Evolutionary conservation across 2,329 filamentous ascomycete genomes (phyloP).

Genomic region (Hymenoscyphus fructigenus): DNA sequence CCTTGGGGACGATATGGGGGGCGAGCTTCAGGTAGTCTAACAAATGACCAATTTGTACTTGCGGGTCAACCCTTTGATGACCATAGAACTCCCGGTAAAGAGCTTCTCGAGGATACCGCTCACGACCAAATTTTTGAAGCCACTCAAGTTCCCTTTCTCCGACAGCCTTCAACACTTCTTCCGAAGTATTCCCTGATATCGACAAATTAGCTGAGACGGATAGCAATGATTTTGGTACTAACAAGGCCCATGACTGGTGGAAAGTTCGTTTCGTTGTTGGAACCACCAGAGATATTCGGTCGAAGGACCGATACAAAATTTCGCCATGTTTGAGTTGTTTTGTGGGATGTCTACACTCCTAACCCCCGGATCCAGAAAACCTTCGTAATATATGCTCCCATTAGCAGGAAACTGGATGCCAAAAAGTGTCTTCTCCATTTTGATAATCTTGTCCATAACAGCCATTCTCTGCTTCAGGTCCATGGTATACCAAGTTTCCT

Average conservation of each 20-base stretch:
- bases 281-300: too few relatives aligned
- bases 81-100: constrained; percentile 9
- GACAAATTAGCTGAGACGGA: too few relatives aligned
- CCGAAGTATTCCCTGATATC: too few relatives aligned
- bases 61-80: constrained; percentile 19
- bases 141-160: constrained; percentile 6
- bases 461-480: constrained; percentile 24
- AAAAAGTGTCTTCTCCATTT: constrained; percentile 24
- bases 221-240: too few relatives aligned
- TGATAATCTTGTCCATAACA: constrained; percentile 23
- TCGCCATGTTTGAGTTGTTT: constrained; percentile 11
- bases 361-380: constrained; percentile 19
- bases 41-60: constrained; percentile 21
- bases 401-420: constrained; percentile 21
- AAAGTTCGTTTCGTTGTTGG: too few relatives aligned
- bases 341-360: constrained; percentile 24
- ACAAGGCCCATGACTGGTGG: too few relatives aligned
- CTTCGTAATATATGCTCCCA: constrained; percentile 26
- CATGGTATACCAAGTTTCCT: constrained; percentile 30
- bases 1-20: too few relatives aligned
- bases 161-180: too few relatives aligned
- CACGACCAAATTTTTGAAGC: constrained; percentile 21
- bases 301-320: constrained; percentile 17
- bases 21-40: constrained; percentile 24
- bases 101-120: constrained; percentile 22